Conservation (phyloP, 768 basidiomycete species). For the Amanita inopinata region DNA sequence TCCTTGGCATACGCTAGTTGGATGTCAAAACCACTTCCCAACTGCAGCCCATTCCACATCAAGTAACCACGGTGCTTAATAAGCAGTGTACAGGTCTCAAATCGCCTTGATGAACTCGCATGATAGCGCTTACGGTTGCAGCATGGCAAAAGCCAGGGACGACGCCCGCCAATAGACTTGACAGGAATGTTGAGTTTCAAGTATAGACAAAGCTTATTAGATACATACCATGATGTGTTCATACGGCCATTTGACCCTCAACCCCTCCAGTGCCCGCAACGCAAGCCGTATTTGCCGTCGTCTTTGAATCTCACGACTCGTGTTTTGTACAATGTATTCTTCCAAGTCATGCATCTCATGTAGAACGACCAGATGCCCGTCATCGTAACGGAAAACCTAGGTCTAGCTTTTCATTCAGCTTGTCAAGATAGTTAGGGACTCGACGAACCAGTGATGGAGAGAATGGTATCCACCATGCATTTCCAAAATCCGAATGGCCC, state of each 20-base stretch:
- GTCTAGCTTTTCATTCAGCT: slow-evolving; percentile 2
- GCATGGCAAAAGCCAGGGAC: slow-evolving; percentile 33
- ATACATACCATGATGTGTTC: slow-evolving; percentile 40
- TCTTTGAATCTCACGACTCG: slow-evolving; percentile 33
- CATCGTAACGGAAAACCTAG: slow-evolving; percentile 65
- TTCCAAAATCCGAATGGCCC: slow-evolving; percentile 51
- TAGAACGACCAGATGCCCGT: slow-evolving; percentile 41
- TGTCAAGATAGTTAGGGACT: neutral
- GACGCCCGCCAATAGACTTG: slow-evolving; percentile 38
- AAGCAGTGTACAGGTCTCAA: slow-evolving; percentile 35
- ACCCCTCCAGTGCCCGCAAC: slow-evolving; percentile 56
- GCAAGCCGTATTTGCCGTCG: slow-evolving; percentile 52
- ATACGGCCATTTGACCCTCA: slow-evolving; percentile 55
- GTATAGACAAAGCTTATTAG: neutral
- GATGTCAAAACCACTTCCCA: slow-evolving; percentile 64
- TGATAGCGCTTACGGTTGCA: slow-evolving; percentile 37
- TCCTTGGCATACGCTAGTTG: slow-evolving; percentile 45
- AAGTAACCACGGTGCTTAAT: slow-evolving; percentile 47
- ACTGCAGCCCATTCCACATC: slow-evolving; percentile 38
- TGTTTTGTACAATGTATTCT: slow-evolving; percentile 54
- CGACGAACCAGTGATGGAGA: slow-evolving; percentile 54
- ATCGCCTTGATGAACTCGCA: slow-evolving; percentile 38
- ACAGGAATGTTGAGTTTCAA: slow-evolving; percentile 3
- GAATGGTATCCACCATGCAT: slow-evolving; percentile 75
- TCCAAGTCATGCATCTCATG: slow-evolving; percentile 41